phyloP scores from a whole-genome alignment of 2,329 filamentous ascomycete species.

The Chalaropsis thielavioides region DNA sequence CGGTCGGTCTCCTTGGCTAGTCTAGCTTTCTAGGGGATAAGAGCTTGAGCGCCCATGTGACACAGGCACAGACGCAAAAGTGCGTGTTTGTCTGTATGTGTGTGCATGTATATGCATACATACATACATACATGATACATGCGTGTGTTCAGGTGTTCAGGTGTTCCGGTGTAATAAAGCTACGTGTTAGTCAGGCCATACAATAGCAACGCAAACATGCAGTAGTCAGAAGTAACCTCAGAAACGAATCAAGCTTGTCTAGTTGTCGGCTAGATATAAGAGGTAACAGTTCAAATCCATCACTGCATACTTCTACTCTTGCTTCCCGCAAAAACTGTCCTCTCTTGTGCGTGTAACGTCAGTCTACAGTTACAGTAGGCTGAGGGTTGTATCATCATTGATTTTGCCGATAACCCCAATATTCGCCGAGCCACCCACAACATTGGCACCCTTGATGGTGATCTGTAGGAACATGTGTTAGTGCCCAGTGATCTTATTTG shows the following conservation, averaged over 20 bases:
- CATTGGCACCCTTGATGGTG: conserved; percentile 29
- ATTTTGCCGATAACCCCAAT: conserved; percentile 52
- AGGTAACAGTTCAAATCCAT: background rate
- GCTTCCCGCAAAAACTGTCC: background rate
- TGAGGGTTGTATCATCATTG: conserved; percentile 57
- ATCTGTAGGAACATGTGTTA: conserved; percentile 5
- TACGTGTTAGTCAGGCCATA: background rate
- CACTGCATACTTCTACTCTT: background rate
- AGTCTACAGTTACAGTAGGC: conserved; percentile 33
- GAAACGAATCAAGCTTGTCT: background rate
- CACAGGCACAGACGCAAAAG: background rate
- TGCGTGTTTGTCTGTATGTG: background rate
- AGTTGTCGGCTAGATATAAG: background rate
- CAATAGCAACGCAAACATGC: background rate
- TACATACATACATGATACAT: no score
- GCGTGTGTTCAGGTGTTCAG: no score
- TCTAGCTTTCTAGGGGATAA: background rate
- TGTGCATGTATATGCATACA: background rate
- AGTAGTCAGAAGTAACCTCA: background rate
- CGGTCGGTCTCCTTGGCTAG: background rate
- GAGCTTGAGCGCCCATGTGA: background rate
- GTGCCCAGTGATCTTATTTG: background rate
- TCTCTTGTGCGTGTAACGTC: background rate
- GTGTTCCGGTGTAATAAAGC: background rate
- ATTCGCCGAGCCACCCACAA: conserved; percentile 50